phyloP scores from a whole-genome alignment of 2,329 filamentous ascomycete species.

The Epichloe brachyelytri region DNA sequence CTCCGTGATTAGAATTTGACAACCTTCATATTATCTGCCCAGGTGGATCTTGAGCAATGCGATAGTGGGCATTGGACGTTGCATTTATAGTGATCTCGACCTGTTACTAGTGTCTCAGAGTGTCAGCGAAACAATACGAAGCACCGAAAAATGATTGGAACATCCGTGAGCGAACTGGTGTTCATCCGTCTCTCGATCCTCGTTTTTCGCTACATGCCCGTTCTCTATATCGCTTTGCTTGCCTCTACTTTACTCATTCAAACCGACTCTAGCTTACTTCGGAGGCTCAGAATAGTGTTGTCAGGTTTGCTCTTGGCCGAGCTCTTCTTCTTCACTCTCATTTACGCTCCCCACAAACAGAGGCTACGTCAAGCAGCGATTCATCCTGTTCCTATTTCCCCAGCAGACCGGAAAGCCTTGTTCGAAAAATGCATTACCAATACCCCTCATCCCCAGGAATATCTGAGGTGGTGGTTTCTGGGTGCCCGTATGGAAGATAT shows the following conservation, averaged over 20 bases:
- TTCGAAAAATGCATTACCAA: constrained; percentile 44
- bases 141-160: constrained; percentile 23
- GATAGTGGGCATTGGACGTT: background rate
- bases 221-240: constrained; percentile 23
- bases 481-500: constrained; percentile 44
- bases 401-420: constrained; percentile 36
- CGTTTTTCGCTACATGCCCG: constrained; percentile 30
- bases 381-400: constrained; percentile 29
- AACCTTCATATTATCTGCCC: too few species aligned
- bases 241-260: constrained; percentile 10
- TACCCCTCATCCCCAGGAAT: constrained; percentile 40
- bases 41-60: too few species aligned
- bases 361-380: constrained; percentile 25
- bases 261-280: background rate
- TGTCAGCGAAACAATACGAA: background rate
- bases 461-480: constrained; percentile 54
- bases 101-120: background rate
- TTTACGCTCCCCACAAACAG: constrained; percentile 30
- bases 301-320: constrained; percentile 26
- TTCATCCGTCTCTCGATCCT: constrained; percentile 33
- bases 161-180: constrained; percentile 25
- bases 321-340: constrained; percentile 24
- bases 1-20: too few species aligned
- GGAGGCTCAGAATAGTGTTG: constrained; percentile 10
- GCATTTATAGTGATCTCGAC: background rate